phyloP scores from a whole-genome alignment of 805 yeast species.

The Hanseniaspora thailandica region DNA sequence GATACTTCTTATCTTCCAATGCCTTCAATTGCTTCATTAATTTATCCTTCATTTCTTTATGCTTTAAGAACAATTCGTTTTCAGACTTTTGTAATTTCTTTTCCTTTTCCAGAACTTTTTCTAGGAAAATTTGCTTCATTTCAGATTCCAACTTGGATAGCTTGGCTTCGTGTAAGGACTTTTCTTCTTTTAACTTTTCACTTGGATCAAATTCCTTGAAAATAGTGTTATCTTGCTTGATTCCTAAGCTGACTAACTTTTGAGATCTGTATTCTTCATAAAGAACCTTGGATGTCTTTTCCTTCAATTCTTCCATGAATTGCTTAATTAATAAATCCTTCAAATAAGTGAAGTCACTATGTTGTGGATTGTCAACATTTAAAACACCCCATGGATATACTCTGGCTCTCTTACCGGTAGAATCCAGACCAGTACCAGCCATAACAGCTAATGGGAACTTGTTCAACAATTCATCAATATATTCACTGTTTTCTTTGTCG shows the following conservation, averaged over 20 bases:
- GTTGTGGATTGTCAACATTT: slow-evolving; percentile 88
- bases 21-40: slow-evolving; percentile 76
- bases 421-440: slow-evolving; percentile 68
- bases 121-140: slow-evolving; percentile 93
- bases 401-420: slow-evolving; percentile 81
- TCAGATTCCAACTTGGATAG: slow-evolving; percentile 88
- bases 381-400: slow-evolving; percentile 94
- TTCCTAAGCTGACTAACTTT: slow-evolving; percentile 70
- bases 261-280: slow-evolving; percentile 85
- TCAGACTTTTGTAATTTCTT: slow-evolving; percentile 93
- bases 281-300: slow-evolving; percentile 58
- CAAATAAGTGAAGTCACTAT: slow-evolving; percentile 80
- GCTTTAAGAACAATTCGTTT: slow-evolving; percentile 88
- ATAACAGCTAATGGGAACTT: slow-evolving; percentile 87
- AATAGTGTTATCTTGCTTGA: slow-evolving; percentile 84
- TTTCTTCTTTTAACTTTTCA: slow-evolving; percentile 85
- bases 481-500: slow-evolving; percentile 67
- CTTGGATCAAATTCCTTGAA: slow-evolving; percentile 91
- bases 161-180: slow-evolving; percentile 83
- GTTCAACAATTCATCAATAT: slow-evolving; percentile 53
- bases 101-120: slow-evolving; percentile 92
- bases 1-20: slow-evolving; percentile 80
- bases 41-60: slow-evolving; percentile 94
- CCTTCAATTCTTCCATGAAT: slow-evolving; percentile 87
- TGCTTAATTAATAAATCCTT: slow-evolving; percentile 81